A percentile compares a stretch with the other conserved stretches of the same genome.
These are phyloP conservation scores for Termitomyces sp. DNA, from an alignment of 768 basidiomycete species.

Conservation along the genomic window DNA sequence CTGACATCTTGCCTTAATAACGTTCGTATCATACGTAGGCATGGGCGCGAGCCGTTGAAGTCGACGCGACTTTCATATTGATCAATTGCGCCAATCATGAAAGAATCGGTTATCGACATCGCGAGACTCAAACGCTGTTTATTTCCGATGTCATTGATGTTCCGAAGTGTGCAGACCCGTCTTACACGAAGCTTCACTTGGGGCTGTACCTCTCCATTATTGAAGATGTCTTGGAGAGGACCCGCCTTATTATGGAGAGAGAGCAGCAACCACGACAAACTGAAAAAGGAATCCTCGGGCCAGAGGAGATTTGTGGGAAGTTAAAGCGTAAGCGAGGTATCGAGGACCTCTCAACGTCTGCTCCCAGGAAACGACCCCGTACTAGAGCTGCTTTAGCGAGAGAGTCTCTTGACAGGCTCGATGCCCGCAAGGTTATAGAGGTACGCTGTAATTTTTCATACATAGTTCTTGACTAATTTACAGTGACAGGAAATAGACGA, in stretches of 20 bases:
- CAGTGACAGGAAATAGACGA: background rate
- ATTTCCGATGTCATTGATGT: constrained; percentile 18
- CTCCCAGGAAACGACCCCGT: constrained; percentile 1
- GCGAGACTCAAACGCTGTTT: constrained; percentile 16
- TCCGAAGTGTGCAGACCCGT: constrained; percentile 6
- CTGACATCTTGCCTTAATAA: background rate
- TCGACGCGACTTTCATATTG: constrained; percentile 15
- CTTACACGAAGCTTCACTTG: constrained; percentile 17
- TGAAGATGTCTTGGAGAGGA: constrained; percentile 15
- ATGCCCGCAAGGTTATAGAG: background rate
- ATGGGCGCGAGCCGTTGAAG: constrained; percentile 15
- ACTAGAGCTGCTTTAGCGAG: constrained; percentile 1
- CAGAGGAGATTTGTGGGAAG: background rate
- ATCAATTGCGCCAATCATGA: constrained; percentile 19
- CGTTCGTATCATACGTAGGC: constrained; percentile 6
- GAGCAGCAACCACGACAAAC: background rate
- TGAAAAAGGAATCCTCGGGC: background rate
- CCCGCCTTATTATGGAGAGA: constrained; percentile 2
- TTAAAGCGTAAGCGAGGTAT: background rate
- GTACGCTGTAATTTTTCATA: background rate
- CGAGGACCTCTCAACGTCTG: background rate
- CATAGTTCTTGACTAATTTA: background rate
- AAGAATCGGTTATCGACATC: constrained; percentile 20
- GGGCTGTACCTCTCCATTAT: constrained; percentile 16
- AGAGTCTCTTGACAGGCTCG: background rate